Evolutionary conservation across 805 yeast genomes (phyloP).

Genomic region (Wickerhamomyces xylosicus): DNA sequence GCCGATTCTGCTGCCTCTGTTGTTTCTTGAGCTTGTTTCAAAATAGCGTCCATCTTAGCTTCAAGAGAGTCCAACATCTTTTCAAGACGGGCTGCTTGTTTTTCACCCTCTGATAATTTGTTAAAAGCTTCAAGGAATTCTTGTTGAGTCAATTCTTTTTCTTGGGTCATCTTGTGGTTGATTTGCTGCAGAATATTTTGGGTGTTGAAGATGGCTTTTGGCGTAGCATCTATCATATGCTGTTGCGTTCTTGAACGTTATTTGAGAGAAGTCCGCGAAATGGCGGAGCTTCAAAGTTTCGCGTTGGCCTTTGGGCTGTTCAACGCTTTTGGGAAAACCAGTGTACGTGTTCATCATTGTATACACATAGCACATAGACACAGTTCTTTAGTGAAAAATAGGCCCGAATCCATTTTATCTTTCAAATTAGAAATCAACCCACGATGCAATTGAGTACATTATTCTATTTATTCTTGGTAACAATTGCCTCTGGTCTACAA

Average conservation of each 20-base stretch:
- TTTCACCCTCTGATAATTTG: conserved; percentile 58
- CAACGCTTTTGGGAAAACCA: no score
- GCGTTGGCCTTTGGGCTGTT: no score
- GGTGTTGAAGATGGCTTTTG: no score
- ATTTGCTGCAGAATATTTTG: no score
- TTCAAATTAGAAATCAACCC: neutral
- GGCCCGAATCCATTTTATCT: no score
- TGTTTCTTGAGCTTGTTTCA: conserved; percentile 34
- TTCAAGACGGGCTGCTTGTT: conserved; percentile 52
- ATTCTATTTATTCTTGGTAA: conserved; percentile 1
- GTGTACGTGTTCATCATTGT: neutral
- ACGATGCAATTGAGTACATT: conserved; percentile 1
- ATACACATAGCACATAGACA: neutral
- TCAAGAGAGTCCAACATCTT: conserved; percentile 56
- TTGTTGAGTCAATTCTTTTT: conserved; percentile 6
- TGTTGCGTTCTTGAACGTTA: no score
- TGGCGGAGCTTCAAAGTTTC: no score
- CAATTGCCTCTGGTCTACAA: conserved; percentile 4
- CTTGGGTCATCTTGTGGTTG: conserved; percentile 6
- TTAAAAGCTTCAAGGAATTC: conserved; percentile 47
- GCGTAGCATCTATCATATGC: no score
- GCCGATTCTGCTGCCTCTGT: no score
- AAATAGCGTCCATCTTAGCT: conserved; percentile 47
- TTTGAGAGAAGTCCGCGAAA: no score
- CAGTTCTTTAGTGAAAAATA: no score